Percentiles rank a stretch among this genome's conserved stretches.
Conservation (phyloP, 2,329 filamentous ascomycete genomes). For the Trichoderma koningii region DNA sequence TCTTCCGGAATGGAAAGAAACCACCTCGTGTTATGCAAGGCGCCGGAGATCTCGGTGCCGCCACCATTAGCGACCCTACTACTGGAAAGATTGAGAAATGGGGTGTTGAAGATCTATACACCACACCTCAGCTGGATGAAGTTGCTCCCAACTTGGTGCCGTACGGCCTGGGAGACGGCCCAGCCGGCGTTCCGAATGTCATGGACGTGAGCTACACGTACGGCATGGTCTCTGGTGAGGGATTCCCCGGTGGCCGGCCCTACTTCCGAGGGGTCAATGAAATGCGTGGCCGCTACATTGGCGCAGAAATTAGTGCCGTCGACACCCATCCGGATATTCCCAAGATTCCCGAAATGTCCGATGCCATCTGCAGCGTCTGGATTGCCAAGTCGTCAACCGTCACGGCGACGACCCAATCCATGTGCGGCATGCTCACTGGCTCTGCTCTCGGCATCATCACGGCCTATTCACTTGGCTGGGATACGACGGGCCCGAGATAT, state of each 20-base stretch:
- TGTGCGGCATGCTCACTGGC: conserved; percentile 80
- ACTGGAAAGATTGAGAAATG: conserved; percentile 76
- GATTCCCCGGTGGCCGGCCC: conserved; percentile 76
- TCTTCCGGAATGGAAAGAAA: conserved; percentile 72
- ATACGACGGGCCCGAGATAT: conserved; percentile 61
- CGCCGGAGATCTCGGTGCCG: conserved; percentile 73
- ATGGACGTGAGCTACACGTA: conserved; percentile 89
- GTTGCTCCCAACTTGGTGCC: conserved; percentile 70
- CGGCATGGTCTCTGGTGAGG: conserved; percentile 83
- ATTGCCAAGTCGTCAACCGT: conserved; percentile 79
- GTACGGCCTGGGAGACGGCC: conserved; percentile 77
- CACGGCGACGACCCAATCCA: conserved; percentile 69
- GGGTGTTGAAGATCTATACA: conserved; percentile 75
- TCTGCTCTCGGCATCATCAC: conserved; percentile 83
- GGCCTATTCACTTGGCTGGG: conserved; percentile 72
- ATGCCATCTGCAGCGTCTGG: conserved; percentile 81
- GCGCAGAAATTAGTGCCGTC: conserved; percentile 59
- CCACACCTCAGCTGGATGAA: conserved; percentile 77
- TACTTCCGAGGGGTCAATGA: conserved; percentile 77
- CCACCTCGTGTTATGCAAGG: conserved; percentile 81
- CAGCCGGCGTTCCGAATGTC: conserved; percentile 76
- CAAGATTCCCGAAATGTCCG: conserved; percentile 66
- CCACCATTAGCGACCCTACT: conserved; percentile 79
- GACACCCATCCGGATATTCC: conserved; percentile 74
- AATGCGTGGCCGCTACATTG: conserved; percentile 74